phyloP scores from a whole-genome alignment of 805 yeast species.

The Kodamaea nitidulidarum region DNA sequence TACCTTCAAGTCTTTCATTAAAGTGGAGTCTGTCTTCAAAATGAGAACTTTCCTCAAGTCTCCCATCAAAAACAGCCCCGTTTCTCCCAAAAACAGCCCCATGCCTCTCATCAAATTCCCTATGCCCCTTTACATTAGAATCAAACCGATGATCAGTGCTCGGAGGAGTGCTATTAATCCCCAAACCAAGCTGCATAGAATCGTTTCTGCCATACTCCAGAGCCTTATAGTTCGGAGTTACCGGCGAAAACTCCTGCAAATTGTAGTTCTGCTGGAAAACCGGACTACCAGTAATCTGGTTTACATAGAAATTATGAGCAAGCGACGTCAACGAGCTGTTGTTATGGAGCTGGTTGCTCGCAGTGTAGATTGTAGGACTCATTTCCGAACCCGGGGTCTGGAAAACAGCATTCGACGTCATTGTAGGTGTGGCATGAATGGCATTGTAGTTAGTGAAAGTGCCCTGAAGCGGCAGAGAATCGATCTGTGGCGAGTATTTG shows the following conservation, averaged over 20 bases:
- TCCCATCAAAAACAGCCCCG: not conserved
- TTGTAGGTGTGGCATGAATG: slow-evolving; percentile 5
- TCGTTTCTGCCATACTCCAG: slow-evolving; percentile 2
- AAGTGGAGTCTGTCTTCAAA: too few relatives aligned
- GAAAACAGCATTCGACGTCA: slow-evolving; percentile 6
- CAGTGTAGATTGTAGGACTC: slow-evolving; percentile 6
- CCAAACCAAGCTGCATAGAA: slow-evolving; percentile 4
- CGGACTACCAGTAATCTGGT: not conserved
- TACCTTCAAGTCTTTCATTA: too few relatives aligned
- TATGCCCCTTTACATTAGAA: too few relatives aligned
- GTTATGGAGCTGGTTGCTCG: slow-evolving; percentile 3
- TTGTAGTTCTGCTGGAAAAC: not conserved
- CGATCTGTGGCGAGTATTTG: slow-evolving; percentile 6
- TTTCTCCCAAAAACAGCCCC: too few relatives aligned
- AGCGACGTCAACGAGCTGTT: not conserved
- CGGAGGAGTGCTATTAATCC: slow-evolving; percentile 6
- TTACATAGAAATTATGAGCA: not conserved
- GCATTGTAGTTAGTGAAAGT: slow-evolving; percentile 7
- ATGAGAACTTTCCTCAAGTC: not conserved
- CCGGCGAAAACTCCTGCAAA: slow-evolving; percentile 4
- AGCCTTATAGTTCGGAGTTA: slow-evolving; percentile 8
- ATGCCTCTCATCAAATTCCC: too few relatives aligned
- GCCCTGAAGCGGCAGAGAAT: slow-evolving; percentile 8
- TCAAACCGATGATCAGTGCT: slow-evolving; percentile 2
- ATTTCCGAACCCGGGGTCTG: slow-evolving; percentile 9